Conservation (phyloP, 2,329 filamentous ascomycete genomes). For the Xylaria sp. region DNA sequence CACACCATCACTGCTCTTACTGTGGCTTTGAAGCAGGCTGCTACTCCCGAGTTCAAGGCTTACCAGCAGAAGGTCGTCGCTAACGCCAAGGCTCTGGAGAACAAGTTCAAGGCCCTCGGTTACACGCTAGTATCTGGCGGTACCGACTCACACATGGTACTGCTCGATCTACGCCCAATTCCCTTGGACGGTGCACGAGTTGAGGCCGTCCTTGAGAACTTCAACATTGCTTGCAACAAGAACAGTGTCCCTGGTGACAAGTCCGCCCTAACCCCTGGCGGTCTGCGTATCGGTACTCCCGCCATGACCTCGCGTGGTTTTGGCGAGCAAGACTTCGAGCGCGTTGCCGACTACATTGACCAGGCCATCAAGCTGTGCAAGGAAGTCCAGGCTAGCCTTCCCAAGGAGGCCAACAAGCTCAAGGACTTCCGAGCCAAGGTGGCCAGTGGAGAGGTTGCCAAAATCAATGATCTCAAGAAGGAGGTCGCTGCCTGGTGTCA, state of each 20-base stretch:
- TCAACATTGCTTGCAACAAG: conserved; percentile 99
- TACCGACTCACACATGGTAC: conserved; percentile 97
- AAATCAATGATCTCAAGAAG: conserved; percentile 87
- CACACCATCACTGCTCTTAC: conserved; percentile 98
- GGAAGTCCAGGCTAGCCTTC: conserved; percentile 83
- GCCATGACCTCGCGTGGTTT: conserved; percentile 98
- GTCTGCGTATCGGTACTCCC: conserved; percentile 95
- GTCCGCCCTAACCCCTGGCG: conserved; percentile 91
- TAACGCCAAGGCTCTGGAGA: conserved; percentile 92
- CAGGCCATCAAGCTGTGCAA: conserved; percentile 88
- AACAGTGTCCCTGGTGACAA: conserved; percentile 98
- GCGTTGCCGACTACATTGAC: conserved; percentile 90
- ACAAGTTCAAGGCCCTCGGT: conserved; percentile 83
- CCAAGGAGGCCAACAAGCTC: conserved; percentile 98
- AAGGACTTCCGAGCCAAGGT: conserved; percentile 99
- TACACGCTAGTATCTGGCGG: conserved; percentile 96
- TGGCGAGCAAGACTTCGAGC: conserved; percentile 89
- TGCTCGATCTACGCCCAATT: conserved; percentile 90
- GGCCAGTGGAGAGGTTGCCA: conserved; percentile 77
- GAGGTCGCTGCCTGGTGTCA: conserved; percentile 90
- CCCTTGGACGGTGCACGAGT: conserved; percentile 92
- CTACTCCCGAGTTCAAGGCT: conserved; percentile 87
- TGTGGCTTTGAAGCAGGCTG: conserved; percentile 94
- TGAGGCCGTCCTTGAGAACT: conserved; percentile 94
- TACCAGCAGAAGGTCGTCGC: conserved; percentile 94